Evolutionary conservation across 2,329 filamentous ascomycete genomes (phyloP).

Genomic region (Fusarium citri): DNA sequence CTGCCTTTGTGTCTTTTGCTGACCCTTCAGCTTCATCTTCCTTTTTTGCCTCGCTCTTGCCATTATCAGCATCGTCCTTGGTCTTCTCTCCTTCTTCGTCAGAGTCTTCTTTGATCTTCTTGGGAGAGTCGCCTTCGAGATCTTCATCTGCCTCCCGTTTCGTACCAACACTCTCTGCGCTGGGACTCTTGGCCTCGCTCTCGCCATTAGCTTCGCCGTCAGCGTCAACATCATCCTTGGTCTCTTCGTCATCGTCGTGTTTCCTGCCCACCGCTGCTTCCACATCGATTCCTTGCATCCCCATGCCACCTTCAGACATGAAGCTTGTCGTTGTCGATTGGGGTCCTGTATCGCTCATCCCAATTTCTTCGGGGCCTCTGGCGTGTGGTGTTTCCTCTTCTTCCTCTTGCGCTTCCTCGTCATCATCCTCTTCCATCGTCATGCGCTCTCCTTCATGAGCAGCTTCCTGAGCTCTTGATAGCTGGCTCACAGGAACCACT

Average conservation of each 20-base stretch:
- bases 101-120: constrained; percentile 63
- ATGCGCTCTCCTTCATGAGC: constrained; percentile 44
- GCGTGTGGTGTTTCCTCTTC: constrained; percentile 79
- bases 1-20: constrained; percentile 38
- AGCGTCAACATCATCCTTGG: constrained; percentile 29
- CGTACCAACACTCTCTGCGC: constrained; percentile 53
- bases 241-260: constrained; percentile 47
- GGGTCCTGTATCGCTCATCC: constrained; percentile 86
- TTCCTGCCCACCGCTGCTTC: constrained; percentile 71
- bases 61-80: constrained; percentile 17
- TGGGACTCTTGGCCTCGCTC: constrained; percentile 48
- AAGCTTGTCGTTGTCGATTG: constrained; percentile 63
- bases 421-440: constrained; percentile 46
- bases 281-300: constrained; percentile 68
- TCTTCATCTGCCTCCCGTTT: constrained; percentile 69
- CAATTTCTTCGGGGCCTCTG: constrained; percentile 85
- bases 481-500: constrained; percentile 76
- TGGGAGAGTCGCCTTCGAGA: constrained; percentile 55
- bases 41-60: constrained; percentile 2
- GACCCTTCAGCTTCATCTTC: constrained; percentile 22
- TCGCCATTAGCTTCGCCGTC: constrained; percentile 40
- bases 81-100: constrained; percentile 54
- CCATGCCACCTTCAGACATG: constrained; percentile 56
- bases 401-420: constrained; percentile 54
- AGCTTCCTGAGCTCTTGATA: constrained; percentile 57